A percentile compares a stretch with the other conserved stretches of the same genome.
These are phyloP conservation scores for Brassica carinata DNA, from an alignment of 345 rosid species.

Conservation along the genomic window DNA sequence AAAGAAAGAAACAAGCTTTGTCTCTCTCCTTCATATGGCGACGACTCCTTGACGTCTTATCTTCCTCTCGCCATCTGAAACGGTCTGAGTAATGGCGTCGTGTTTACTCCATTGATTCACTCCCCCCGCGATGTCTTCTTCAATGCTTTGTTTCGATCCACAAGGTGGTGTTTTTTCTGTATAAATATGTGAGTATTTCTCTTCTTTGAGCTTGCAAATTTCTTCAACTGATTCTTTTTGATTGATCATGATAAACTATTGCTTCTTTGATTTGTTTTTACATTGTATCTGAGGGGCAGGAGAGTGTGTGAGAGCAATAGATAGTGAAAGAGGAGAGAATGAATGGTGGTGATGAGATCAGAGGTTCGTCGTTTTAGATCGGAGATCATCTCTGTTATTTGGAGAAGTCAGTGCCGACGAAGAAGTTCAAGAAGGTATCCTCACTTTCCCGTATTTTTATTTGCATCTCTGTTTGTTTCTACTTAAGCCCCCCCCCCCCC, in stretches of 20 bases:
- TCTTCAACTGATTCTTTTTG: not conserved
- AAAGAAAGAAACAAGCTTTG: no score
- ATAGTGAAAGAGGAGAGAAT: not conserved
- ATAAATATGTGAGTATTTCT: no score
- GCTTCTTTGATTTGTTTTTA: not conserved
- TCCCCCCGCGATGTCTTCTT: no score
- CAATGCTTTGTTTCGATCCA: no score
- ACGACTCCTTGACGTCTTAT: no score
- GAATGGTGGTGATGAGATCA: not conserved
- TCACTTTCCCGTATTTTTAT: no score
- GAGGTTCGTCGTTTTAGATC: not conserved
- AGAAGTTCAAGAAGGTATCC: not conserved
- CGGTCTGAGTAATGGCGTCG: no score
- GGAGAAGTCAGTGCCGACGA: not conserved
- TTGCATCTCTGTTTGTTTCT: not conserved
- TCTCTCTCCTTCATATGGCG: no score
- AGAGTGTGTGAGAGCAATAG: not conserved
- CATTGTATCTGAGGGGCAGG: not conserved
- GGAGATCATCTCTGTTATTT: not conserved
- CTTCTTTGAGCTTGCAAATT: not conserved
- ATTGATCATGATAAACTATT: not conserved
- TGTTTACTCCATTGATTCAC: no score
- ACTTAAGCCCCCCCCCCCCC: not conserved
- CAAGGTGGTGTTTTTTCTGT: no score
- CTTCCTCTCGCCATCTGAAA: no score